These are phyloP conservation scores for Paradendryphiella salina DNA, from an alignment of 2,329 filamentous ascomycete genomes.

Conservation along the genomic window DNA sequence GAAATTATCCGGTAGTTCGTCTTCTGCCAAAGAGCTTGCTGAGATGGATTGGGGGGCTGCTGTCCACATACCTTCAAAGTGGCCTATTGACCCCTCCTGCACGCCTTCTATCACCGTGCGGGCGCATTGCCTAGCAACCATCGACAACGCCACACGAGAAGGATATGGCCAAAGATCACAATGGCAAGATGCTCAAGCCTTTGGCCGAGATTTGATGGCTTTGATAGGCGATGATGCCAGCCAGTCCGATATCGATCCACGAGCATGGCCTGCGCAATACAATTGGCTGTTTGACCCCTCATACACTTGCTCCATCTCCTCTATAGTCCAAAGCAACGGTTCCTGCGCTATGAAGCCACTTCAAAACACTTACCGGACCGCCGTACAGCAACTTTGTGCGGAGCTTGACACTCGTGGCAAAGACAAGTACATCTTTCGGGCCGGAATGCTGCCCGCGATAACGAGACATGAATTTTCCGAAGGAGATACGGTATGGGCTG, in stretches of 20 bases:
- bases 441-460: conserved; percentile 11
- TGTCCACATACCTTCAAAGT: conserved; percentile 6
- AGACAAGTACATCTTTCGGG: conserved; percentile 12
- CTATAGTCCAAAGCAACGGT: background rate
- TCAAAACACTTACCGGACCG: background rate
- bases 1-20: conserved; percentile 2
- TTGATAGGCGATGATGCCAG: background rate
- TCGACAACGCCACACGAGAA: conserved; percentile 6
- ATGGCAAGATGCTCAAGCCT: conserved; percentile 7
- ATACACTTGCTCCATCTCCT: background rate
- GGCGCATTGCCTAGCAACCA: conserved; percentile 15
- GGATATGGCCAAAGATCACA: background rate
- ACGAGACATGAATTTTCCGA: conserved; percentile 4
- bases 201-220: conserved; percentile 1
- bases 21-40: background rate
- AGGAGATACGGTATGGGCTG: conserved; percentile 17
- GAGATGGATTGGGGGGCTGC: conserved; percentile 5
- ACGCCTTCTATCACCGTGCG: conserved; percentile 5
- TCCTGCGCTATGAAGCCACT: background rate
- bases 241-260: background rate
- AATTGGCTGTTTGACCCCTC: conserved; percentile 12
- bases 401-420: conserved; percentile 8
- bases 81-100: background rate
- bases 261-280: conserved; percentile 9
- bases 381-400: conserved; percentile 9